These are phyloP conservation scores for Sporobolus alterniflorus DNA, from an alignment of 202 grass and related monocot genomes.

Conservation along the genomic window DNA sequence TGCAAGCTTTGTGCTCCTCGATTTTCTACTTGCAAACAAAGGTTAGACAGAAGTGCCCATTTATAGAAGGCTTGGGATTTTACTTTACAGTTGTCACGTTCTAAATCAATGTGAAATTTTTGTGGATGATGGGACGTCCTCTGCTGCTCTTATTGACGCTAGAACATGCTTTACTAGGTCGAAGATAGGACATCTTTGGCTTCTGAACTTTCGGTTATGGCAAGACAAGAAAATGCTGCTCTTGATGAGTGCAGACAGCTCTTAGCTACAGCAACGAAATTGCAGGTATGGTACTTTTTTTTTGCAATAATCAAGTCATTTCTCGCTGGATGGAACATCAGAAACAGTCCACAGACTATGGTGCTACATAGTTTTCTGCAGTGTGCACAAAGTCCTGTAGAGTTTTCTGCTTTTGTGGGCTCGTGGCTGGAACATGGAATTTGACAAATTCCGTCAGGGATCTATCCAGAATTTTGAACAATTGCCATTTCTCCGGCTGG, in stretches of 20 bases:
- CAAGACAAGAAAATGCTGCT: conserved; percentile 49
- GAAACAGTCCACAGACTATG: neutral
- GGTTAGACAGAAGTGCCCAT: conserved; percentile 22
- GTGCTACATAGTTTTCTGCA: neutral
- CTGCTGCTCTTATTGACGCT: conserved; percentile 22
- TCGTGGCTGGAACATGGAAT: conserved; percentile 7
- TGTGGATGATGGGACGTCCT: neutral
- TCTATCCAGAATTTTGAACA: conserved; percentile 3
- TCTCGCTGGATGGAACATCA: neutral
- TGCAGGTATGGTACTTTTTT: conserved; percentile 56
- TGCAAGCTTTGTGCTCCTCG: conserved; percentile 60
- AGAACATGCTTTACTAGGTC: conserved; percentile 49
- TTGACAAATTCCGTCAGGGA: conserved; percentile 14
- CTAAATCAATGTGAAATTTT: neutral
- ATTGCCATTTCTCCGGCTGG: neutral
- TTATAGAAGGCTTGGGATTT: neutral
- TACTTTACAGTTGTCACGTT: neutral
- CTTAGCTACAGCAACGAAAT: conserved; percentile 53
- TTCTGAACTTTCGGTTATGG: conserved; percentile 57
- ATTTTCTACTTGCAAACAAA: conserved; percentile 51
- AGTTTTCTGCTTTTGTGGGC: neutral
- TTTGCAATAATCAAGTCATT: neutral
- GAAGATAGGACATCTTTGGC: conserved; percentile 52
- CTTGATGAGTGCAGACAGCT: conserved; percentile 72
- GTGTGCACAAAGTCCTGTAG: neutral